Conservation (phyloP, 2,329 filamentous ascomycete genomes). For the Malbranchea cinnamomea region DNA sequence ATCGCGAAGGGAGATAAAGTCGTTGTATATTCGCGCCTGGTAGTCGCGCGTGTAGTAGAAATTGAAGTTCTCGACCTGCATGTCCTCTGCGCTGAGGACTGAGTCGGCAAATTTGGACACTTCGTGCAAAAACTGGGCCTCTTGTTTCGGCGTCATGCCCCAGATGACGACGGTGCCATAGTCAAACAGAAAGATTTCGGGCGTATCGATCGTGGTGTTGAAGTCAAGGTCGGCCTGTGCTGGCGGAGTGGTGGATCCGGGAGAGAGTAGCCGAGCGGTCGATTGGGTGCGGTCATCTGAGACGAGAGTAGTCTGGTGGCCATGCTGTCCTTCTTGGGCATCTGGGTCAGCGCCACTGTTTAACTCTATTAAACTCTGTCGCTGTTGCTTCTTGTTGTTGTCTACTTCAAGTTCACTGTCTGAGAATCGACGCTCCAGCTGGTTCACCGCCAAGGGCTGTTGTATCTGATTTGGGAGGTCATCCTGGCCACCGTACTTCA, state of each 20-base stretch:
- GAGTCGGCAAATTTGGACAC: slow-evolving; percentile 88
- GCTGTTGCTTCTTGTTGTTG: slow-evolving; percentile 39
- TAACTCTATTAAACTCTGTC: slow-evolving; percentile 51
- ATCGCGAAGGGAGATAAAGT: slow-evolving; percentile 89
- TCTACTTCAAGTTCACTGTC: slow-evolving; percentile 59
- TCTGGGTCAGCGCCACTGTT: slow-evolving; percentile 28
- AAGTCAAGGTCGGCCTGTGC: slow-evolving; percentile 47
- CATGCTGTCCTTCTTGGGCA: slow-evolving; percentile 10
- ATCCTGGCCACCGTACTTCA: not conserved
- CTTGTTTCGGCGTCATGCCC: slow-evolving; percentile 87
- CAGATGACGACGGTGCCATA: slow-evolving; percentile 97
- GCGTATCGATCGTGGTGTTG: slow-evolving; percentile 76
- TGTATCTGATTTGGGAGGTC: slow-evolving; percentile 1
- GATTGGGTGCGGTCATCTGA: slow-evolving; percentile 6
- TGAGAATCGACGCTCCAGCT: slow-evolving; percentile 21
- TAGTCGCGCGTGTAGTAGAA: slow-evolving; percentile 99
- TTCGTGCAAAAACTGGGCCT: slow-evolving; percentile 82
- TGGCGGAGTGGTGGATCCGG: slow-evolving; percentile 10
- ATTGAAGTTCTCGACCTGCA: slow-evolving; percentile 96
- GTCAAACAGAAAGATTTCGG: slow-evolving; percentile 90
- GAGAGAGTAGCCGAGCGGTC: slow-evolving; percentile 4
- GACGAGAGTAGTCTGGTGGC: slow-evolving; percentile 5
- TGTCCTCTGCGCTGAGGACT: slow-evolving; percentile 73
- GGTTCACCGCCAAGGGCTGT: not conserved
- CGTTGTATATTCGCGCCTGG: slow-evolving; percentile 97